Percentiles rank a stretch among this genome's conserved stretches.
phyloP scores from a whole-genome alignment of 129 eudicot genomes.

The Artemisia argyi region DNA sequence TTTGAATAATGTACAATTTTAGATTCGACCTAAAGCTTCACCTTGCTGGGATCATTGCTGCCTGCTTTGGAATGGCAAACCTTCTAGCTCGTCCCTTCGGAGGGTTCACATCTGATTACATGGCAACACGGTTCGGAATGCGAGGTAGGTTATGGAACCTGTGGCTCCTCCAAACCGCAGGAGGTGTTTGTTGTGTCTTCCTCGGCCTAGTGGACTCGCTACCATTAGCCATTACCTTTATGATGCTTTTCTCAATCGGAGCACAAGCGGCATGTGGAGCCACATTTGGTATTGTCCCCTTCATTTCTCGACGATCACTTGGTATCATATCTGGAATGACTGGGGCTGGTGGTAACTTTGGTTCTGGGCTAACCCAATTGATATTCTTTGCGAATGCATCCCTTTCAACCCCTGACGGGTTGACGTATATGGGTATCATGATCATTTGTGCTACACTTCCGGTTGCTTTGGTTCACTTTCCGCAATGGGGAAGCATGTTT shows the following conservation, averaged over 20 bases:
- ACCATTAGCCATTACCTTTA: conserved; percentile 50
- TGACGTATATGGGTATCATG: conserved; percentile 74
- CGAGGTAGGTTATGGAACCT: conserved; percentile 87
- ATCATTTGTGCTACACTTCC: conserved; percentile 55
- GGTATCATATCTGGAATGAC: conserved; percentile 83
- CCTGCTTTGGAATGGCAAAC: conserved; percentile 92
- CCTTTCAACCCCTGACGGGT: conserved; percentile 51
- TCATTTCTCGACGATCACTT: conserved; percentile 72
- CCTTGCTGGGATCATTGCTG: conserved; percentile 76
- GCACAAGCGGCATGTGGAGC: conserved; percentile 97
- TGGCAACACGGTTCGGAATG: conserved; percentile 67
- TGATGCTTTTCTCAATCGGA: conserved; percentile 78
- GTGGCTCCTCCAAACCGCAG: conserved; percentile 80
- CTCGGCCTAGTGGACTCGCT: conserved; percentile 60
- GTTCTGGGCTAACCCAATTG: conserved; percentile 70
- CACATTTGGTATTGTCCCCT: conserved; percentile 80
- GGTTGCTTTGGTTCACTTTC: conserved; percentile 43
- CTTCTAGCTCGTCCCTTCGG: conserved; percentile 76
- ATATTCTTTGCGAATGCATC: conserved; percentile 58
- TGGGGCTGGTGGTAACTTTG: conserved; percentile 91
- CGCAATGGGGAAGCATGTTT: conserved; percentile 32
- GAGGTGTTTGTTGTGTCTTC: conserved; percentile 67
- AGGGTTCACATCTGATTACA: conserved; percentile 66
- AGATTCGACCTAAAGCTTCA: conserved; percentile 76
- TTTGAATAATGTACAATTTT: not conserved